Evolutionary conservation across 352 stramenopile species (phyloP).

Genomic region (Elongisporangium undulatum): DNA sequence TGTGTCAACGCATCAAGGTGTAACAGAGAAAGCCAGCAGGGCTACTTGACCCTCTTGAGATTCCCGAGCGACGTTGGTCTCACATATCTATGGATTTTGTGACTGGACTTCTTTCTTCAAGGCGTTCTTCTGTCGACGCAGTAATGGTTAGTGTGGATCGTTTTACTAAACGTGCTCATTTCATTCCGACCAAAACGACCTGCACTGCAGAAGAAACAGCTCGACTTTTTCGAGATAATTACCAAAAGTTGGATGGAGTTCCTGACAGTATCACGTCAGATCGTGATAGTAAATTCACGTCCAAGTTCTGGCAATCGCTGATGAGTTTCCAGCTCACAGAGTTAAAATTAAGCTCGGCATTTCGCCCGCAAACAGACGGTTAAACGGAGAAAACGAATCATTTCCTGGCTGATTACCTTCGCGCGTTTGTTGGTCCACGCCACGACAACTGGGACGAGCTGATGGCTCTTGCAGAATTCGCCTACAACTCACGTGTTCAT

Average conservation of each 20-base stretch:
- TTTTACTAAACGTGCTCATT: not conserved
- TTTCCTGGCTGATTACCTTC: slow-evolving; percentile 12
- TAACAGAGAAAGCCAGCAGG: slow-evolving; percentile 8
- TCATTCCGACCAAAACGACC: not conserved
- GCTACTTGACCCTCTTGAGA: slow-evolving; percentile 10
- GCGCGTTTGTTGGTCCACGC: slow-evolving; percentile 2
- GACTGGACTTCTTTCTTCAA: slow-evolving; percentile 2
- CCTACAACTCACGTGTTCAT: slow-evolving; percentile 9
- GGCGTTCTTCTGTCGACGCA: not conserved
- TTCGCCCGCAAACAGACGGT: slow-evolving; percentile 10
- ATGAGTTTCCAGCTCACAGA: slow-evolving; percentile 11
- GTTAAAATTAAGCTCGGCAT: slow-evolving; percentile 6
- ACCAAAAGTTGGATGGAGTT: slow-evolving; percentile 6
- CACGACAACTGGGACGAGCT: slow-evolving; percentile 6
- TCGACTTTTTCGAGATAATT: slow-evolving; percentile 8
- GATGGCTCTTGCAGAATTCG: slow-evolving; percentile 7
- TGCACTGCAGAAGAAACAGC: slow-evolving; percentile 7
- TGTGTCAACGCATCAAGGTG: slow-evolving; percentile 9
- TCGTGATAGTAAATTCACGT: slow-evolving; percentile 14
- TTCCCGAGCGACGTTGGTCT: slow-evolving; percentile 6
- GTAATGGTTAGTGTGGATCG: too few relatives aligned
- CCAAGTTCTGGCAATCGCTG: slow-evolving; percentile 10
- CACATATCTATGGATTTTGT: slow-evolving; percentile 20
- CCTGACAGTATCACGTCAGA: slow-evolving; percentile 10
- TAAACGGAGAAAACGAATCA: slow-evolving; percentile 17